Percentiles rank a stretch among this genome's conserved stretches.
phyloP scores from a whole-genome alignment of 2,329 filamentous ascomycete genomes.

The Clonostachys sp. region DNA sequence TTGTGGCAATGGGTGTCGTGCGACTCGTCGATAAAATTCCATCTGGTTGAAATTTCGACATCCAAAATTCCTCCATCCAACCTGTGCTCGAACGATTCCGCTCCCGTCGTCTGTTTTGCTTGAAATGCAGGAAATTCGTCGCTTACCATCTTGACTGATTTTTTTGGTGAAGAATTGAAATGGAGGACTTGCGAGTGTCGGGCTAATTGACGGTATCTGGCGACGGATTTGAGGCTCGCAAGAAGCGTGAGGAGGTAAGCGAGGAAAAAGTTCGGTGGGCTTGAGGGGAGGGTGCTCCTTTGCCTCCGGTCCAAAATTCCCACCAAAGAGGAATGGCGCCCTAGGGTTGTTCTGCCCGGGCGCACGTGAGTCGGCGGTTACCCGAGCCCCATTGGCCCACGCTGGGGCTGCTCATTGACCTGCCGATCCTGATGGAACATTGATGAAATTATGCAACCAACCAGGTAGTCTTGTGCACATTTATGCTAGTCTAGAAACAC shows the following conservation, averaged over 20 bases:
- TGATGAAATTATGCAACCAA: background rate
- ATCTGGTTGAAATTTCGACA: slow-evolving; percentile 9
- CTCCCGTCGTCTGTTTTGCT: slow-evolving; percentile 5
- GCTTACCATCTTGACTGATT: slow-evolving; percentile 69
- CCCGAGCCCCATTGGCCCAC: slow-evolving; percentile 9
- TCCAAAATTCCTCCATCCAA: background rate
- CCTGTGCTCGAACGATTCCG: background rate
- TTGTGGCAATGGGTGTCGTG: background rate
- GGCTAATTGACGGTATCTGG: slow-evolving; percentile 49
- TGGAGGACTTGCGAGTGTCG: slow-evolving; percentile 40
- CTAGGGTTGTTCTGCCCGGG: slow-evolving; percentile 29
- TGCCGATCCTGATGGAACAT: background rate
- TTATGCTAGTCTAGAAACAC: background rate
- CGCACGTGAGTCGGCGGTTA: slow-evolving; percentile 24
- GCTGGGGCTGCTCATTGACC: background rate
- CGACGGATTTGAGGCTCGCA: slow-evolving; percentile 48
- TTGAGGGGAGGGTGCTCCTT: slow-evolving; percentile 23
- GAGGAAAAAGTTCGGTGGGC: slow-evolving; percentile 43
- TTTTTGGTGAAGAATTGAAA: slow-evolving; percentile 31
- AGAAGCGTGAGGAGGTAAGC: slow-evolving; percentile 38
- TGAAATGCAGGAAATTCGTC: slow-evolving; percentile 13
- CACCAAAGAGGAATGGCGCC: slow-evolving; percentile 25
- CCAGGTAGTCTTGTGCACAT: background rate
- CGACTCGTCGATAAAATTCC: slow-evolving; percentile 1
- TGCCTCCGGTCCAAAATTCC: slow-evolving; percentile 30